Base-by-base conservation (phyloP, 352 stramenopile species). In the Pythium sp. region DNA sequence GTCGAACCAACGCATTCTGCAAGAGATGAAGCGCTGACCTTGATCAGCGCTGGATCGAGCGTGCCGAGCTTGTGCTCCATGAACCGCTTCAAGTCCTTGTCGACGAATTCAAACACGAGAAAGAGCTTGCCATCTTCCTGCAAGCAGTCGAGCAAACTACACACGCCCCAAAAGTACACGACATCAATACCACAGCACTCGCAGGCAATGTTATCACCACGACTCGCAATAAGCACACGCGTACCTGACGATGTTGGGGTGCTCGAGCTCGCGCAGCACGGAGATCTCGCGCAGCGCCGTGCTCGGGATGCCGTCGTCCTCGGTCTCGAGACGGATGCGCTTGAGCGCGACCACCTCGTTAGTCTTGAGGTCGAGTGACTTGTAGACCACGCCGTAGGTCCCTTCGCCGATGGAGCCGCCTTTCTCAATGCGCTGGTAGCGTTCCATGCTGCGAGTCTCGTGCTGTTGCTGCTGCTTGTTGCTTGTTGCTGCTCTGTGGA, bases 91-190 rank as follows among this genome's bases (percentile, higher is more conserved):
- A 99, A 84, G 76, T 99, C 97, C 56, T 97, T 94, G 75, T 99
- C 97, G 66, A 99, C 95, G 71, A 99, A 99, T 88, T 99, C 98
- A 73, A 99, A 99, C 5, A 99, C 97, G 36, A 99, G 87, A 75
- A 99, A 99, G 36, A 99, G 92, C 71, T 98, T 98, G 57, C 92
- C 91, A 30, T 96, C 86, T 59, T 95, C 93, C 81, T 99, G 95
- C 28, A 99, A 87, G 54, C 98, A 98, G 78, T 99, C 94, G 14
- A 97, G 73, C 53, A 99, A 76, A 22, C 86, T 93, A 68, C 14
- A 49, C 15, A 58, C 9, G 57, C 30, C 15, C 24, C 55, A 47
- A 46, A 24, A 53, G 4, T 24, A 24, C 38, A 30, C 30, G 30
- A 32, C 30, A 3, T 32, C 30, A 32, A 32, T 32, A 24, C 4